Base-by-base conservation (phyloP, 495 filamentous ascomycete genomes). In the Lichenothelia convexa region DNA sequence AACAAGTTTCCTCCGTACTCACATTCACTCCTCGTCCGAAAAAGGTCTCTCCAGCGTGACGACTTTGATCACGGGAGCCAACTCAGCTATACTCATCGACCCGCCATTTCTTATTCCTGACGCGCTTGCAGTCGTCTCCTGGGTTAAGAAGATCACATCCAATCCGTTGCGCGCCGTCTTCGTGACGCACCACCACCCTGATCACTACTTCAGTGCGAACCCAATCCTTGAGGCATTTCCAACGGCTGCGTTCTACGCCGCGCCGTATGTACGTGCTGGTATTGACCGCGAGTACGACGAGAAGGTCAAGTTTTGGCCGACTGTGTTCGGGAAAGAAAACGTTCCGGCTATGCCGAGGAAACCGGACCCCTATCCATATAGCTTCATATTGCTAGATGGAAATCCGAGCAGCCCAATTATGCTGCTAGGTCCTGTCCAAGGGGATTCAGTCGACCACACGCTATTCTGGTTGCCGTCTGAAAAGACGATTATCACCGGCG, bases 201-300 rank as follows among this genome's bases (percentile, higher is more conserved):
- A 55, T 37, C 54, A 57, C 45, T 54, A 47, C 43, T 52, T 52
- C 49, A 38, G 39, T 21, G 53, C 51, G 4, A 52, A 50, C 33
- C 43, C 49, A 4, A 48, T 55, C 34, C 45, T 57, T 3, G 51
- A 51, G 9, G 51, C 48, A 8, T 54, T 46, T 37, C 49, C 51
- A 3, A 30, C 18, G 7, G 38, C 51, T 5, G 24, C 19, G 11
- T 46, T 54, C 39, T 51, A 44, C 34, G 51, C 54, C 1, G 45
- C 46, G 2, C 54, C 54, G 1, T 50, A 56, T 33, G 54, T 54
- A 18, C 44, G 45, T n/a, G 45, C 48, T 2, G 46, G 46, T 2
- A 54, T 56, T 19, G 40, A 52, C 23, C 34, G 45, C 22, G 49
- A 54, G 23, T 54, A 54, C 44, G 53, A 48, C 30, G 42, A 54